Base-by-base conservation (phyloP, 2,329 filamentous ascomycete species). In the Sclerotinia subarctica region DNA sequence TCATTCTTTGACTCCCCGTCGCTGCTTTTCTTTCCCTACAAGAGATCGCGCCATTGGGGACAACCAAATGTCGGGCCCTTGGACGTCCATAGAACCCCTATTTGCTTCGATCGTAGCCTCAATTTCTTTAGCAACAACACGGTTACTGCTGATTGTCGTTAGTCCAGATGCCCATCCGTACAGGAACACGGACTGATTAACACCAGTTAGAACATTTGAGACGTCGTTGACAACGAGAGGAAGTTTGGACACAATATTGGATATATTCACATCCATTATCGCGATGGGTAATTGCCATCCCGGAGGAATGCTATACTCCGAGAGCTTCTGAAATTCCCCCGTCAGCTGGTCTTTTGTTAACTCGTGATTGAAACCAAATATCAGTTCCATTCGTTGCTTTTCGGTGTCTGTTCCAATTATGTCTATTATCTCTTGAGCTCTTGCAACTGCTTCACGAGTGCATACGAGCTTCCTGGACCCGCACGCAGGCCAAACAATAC, bases 111-210 rank as follows among this genome's bases (percentile, higher is more conserved):
- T 80, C 3, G 82, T 79, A 32, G 75, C 77, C 71, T 90, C 86
- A 57, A 92, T 85, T 71, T 86, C 83, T 73, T 85, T 89, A 26
- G 86, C 85, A 44, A 89, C 85, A 1, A 83, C 83, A 21, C 87
- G 82, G 76, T 92, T 92, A 69, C 86, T 88, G 51, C 87, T 90
- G 65, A 92, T 79, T 1, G 89, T 91, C 5, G 87, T 89, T 51
- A 83, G 75, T 0, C 82, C 80, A 10, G 79, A 78, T 17, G 79
- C 79, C 89, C 89, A 92, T 17, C 88, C 89, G 74, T 88, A 87
- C 63, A 90, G 79, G 74, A 92, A 90, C 5, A 91, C 88, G n/a
- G 86, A 87, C 63, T 80, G 77, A 73, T 91, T 91, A 70, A 91
- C 86, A 21, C 81, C 78, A 2, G 83, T 86, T 64, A 91, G 78